phyloP scores from a whole-genome alignment of 2,329 filamentous ascomycete genomes.

The Fusarium decemcellulare region DNA sequence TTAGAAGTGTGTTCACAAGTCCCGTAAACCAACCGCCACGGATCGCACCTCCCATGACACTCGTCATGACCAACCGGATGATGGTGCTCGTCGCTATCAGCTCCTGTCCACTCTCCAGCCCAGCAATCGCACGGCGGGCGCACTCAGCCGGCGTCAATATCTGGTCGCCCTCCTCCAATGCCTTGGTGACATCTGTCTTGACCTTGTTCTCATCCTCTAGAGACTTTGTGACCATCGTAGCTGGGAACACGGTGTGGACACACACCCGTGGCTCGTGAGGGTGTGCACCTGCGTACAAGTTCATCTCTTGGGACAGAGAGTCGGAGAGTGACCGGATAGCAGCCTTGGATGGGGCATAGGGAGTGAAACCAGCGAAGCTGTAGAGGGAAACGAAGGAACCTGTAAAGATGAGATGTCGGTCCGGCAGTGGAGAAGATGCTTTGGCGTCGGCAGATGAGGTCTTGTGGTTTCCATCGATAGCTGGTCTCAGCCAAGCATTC shows the following conservation, averaged over 20 bases:
- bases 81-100: slow-evolving; percentile 35
- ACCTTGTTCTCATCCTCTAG: slow-evolving; percentile 30
- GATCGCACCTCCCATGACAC: slow-evolving; percentile 32
- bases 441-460: not conserved
- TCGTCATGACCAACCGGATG: slow-evolving; percentile 36
- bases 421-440: not conserved
- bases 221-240: slow-evolving; percentile 35
- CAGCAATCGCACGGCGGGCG: slow-evolving; percentile 26
- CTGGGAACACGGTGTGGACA: slow-evolving; percentile 33
- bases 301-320: slow-evolving; percentile 38
- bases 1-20: slow-evolving; percentile 24
- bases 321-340: slow-evolving; percentile 33
- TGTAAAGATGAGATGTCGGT: slow-evolving; percentile 34
- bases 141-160: slow-evolving; percentile 28
- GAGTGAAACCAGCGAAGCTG: slow-evolving; percentile 33
- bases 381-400: slow-evolving; percentile 36
- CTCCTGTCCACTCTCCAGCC: slow-evolving; percentile 27
- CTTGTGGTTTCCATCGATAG: not conserved
- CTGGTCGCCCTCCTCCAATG: slow-evolving; percentile 33
- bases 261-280: slow-evolving; percentile 19
- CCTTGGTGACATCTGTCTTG: slow-evolving; percentile 36
- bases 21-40: slow-evolving; percentile 27
- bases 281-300: slow-evolving; percentile 31
- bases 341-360: slow-evolving; percentile 31
- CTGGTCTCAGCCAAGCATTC: slow-evolving; percentile 29